phyloP scores from a whole-genome alignment of 495 filamentous ascomycete genomes.

The Echria macrotheca region DNA sequence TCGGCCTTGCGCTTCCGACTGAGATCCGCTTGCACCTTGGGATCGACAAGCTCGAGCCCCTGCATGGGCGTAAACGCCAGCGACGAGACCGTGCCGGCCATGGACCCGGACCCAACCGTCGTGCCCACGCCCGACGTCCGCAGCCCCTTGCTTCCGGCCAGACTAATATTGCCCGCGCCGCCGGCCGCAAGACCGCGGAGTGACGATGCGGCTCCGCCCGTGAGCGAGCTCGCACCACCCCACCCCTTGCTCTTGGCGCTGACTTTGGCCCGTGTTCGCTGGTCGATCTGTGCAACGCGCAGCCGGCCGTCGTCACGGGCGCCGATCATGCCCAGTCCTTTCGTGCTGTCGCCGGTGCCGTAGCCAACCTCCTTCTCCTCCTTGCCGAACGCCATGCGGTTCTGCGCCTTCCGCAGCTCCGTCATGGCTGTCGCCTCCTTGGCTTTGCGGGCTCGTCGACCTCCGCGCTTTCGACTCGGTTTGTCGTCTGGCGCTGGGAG shows the following conservation, averaged over 20 bases:
- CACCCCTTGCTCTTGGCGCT: conserved; percentile 95
- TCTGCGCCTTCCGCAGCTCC: conserved; percentile 91
- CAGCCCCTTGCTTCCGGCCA: conserved; percentile 63
- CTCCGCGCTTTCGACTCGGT: conserved; percentile 86
- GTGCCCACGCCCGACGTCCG: conserved; percentile 70
- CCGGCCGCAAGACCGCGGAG: conserved; percentile 66
- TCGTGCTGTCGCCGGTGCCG: conserved; percentile 77
- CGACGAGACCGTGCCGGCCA: conserved; percentile 73
- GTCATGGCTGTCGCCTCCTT: conserved; percentile 98
- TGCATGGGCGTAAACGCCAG: conserved; percentile 93
- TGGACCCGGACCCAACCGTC: conserved; percentile 42
- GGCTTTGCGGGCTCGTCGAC: conserved; percentile 83
- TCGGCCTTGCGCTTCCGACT: conserved; percentile 87
- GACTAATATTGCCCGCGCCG: conserved; percentile 56
- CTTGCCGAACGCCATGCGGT: conserved; percentile 92
- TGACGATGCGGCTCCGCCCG: conserved; percentile 65
- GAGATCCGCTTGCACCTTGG: conserved; percentile 78
- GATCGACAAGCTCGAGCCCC: conserved; percentile 92
- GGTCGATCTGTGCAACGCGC: conserved; percentile 82
- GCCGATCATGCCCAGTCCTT: conserved; percentile 92
- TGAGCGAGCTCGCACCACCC: conserved; percentile 67
- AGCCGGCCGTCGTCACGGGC: conserved; percentile 81
- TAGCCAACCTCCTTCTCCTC: conserved; percentile 95
- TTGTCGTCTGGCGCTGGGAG: conserved; percentile 95
- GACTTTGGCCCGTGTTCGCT: conserved; percentile 84